Percentiles rank a stretch among this genome's conserved stretches.
These are phyloP conservation scores for Setaria italica DNA, from an alignment of 202 grass and related monocot genomes.

Conservation along the genomic window DNA sequence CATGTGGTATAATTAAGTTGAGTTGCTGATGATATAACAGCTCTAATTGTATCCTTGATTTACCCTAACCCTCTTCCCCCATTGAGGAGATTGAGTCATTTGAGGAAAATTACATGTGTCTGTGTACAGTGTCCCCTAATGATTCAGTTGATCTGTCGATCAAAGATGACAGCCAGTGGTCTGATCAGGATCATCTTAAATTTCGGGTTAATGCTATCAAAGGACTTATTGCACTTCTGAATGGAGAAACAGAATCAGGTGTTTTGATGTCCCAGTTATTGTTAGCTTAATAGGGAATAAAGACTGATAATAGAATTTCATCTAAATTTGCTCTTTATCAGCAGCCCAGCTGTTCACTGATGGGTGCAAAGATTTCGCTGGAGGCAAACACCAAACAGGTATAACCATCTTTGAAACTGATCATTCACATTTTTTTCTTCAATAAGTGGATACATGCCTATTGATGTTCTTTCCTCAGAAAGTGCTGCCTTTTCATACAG, in stretches of 20 bases:
- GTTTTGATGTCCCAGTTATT: not conserved
- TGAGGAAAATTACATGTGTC: constrained; percentile 25
- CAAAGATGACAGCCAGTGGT: constrained; percentile 48
- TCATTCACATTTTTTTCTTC: too few species aligned
- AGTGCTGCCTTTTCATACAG: too few species aligned
- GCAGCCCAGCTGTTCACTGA: constrained; percentile 61
- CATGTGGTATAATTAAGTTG: not conserved
- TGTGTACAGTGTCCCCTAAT: constrained; percentile 51
- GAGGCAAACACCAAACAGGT: too few species aligned
- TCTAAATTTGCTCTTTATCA: constrained; percentile 53
- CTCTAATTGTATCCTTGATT: not conserved
- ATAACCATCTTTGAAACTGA: too few species aligned
- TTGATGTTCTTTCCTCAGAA: too few species aligned
- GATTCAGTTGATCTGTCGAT: constrained; percentile 57
- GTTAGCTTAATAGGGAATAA: constrained; percentile 10
- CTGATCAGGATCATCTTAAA: constrained; percentile 54
- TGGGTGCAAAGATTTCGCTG: constrained; percentile 37
- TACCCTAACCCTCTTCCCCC: not conserved
- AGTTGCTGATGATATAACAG: not conserved
- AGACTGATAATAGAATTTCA: constrained; percentile 16
- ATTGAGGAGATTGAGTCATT: constrained; percentile 11
- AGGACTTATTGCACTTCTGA: constrained; percentile 81
- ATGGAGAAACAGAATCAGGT: constrained; percentile 83
- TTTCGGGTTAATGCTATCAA: constrained; percentile 70
- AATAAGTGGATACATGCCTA: too few species aligned